phyloP scores from a whole-genome alignment of 768 basidiomycete species.

The Hirschioporus abietinus region DNA sequence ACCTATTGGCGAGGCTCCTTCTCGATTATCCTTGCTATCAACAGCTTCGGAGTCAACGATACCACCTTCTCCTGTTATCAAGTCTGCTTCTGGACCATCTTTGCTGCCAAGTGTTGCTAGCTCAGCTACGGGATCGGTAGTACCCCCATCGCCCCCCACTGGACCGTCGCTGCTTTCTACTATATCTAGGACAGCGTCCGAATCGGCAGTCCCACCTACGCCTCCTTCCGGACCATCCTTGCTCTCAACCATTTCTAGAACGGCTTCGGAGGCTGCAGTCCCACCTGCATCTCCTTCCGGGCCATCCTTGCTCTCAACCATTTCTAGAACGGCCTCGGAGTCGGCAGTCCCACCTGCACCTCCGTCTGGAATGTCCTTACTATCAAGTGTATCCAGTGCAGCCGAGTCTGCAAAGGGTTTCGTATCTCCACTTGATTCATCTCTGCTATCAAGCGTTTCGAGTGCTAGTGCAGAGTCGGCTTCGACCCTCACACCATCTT shows the following conservation, averaged over 20 bases:
- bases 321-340: background rate
- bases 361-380: background rate
- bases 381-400: background rate
- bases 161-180: background rate
- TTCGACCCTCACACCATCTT: background rate
- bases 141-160: background rate
- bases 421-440: background rate
- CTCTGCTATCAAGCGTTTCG: background rate
- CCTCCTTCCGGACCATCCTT: background rate
- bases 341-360: background rate
- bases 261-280: background rate
- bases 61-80: background rate
- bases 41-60: background rate
- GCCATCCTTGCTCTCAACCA: background rate
- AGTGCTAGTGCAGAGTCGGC: background rate
- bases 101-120: background rate
- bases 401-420: background rate
- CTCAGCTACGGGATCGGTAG: background rate
- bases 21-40: background rate
- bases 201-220: background rate
- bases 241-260: background rate
- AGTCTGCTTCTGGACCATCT: slow-evolving; percentile 2
- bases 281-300: background rate
- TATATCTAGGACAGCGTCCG: background rate
- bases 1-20: background rate